phyloP scores from a whole-genome alignment of 2,329 filamentous ascomycete species.

The Ophiostoma quercus region DNA sequence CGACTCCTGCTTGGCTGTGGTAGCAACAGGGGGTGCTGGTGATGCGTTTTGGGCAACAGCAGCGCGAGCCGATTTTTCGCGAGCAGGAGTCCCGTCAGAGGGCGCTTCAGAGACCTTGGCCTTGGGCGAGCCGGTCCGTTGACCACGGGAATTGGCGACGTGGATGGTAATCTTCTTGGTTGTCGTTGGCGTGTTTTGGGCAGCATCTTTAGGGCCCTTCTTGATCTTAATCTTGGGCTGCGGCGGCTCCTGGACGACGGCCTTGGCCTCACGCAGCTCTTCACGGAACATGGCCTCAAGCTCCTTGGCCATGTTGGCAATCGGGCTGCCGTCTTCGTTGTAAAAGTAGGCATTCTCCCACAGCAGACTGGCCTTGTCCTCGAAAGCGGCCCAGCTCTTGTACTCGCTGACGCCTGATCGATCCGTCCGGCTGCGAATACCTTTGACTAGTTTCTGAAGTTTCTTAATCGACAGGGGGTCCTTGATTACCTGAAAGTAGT shows the following conservation, averaged over 20 bases:
- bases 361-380: conserved; percentile 71
- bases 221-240: conserved; percentile 74
- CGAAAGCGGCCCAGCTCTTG: conserved; percentile 77
- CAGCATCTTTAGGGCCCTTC: conserved; percentile 47
- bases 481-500: conserved; percentile 81
- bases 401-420: conserved; percentile 62
- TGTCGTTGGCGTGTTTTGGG: conserved; percentile 41
- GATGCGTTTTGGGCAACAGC: conserved; percentile 34
- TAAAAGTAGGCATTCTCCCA: conserved; percentile 87
- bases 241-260: conserved; percentile 62
- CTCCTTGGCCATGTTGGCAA: conserved; percentile 69
- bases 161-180: conserved; percentile 63
- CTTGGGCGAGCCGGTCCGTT: conserved; percentile 47
- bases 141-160: conserved; percentile 48
- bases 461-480: conserved; percentile 74
- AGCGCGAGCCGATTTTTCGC: conserved; percentile 20
- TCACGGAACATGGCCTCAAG: conserved; percentile 63
- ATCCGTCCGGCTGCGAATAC: conserved; percentile 62
- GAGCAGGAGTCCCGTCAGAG: conserved; percentile 31
- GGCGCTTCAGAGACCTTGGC: conserved; percentile 37
- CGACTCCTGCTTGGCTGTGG: conserved; percentile 36
- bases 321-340: conserved; percentile 87
- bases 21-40: conserved; percentile 41
- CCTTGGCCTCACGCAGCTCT: conserved; percentile 66
- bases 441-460: conserved; percentile 71